Conservation (phyloP, 2,329 filamentous ascomycete species). For the Aciculosporium take region DNA sequence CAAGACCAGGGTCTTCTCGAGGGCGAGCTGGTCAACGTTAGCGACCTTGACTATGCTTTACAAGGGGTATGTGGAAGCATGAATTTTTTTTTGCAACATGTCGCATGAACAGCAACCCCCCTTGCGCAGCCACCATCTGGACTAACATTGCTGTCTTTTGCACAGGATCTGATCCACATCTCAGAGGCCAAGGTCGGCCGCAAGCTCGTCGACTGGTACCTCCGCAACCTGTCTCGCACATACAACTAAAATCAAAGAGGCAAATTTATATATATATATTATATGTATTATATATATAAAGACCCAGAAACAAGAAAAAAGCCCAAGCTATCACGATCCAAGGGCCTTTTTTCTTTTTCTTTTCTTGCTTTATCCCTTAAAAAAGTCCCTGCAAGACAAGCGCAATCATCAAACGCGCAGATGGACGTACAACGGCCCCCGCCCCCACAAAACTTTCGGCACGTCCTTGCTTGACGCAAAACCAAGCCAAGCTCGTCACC, state of each 20-base stretch:
- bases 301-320: background rate
- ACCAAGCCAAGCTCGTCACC: background rate
- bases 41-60: constrained; percentile 93
- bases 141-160: constrained; percentile 10
- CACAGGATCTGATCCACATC: constrained; percentile 87
- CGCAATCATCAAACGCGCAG: background rate
- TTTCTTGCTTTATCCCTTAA: too few species aligned
- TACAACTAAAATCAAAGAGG: constrained; percentile 42
- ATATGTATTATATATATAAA: too few species aligned
- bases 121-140: background rate
- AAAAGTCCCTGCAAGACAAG: background rate
- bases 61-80: constrained; percentile 55
- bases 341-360: too few species aligned
- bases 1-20: constrained; percentile 76
- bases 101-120: too few species aligned
- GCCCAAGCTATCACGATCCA: background rate
- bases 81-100: background rate
- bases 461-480: background rate
- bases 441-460: background rate
- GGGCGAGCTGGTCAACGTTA: constrained; percentile 82
- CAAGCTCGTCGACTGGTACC: constrained; percentile 97
- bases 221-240: constrained; percentile 87
- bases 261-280: too few species aligned
- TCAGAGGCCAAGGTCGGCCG: constrained; percentile 97
- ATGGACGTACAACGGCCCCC: background rate